Conservation (phyloP, 768 basidiomycete species). For the Asterophora lycoperdoides region DNA sequence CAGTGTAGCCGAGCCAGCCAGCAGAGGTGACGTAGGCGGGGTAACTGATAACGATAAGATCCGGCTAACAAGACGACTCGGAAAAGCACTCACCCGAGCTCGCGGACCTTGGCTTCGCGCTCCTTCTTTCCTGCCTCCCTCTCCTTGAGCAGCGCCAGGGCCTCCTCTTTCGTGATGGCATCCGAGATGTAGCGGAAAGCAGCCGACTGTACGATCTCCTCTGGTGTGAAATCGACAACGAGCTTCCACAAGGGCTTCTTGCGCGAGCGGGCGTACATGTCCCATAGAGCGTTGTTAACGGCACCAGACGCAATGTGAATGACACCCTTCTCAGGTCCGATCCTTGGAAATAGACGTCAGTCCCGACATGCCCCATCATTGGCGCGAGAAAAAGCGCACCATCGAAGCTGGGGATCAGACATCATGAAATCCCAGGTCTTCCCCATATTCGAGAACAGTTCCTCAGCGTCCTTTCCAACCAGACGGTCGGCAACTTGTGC, state of each 20-base stretch:
- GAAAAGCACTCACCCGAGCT: conserved; percentile 48
- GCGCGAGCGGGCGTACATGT: conserved; percentile 78
- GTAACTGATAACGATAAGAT: conserved; percentile 46
- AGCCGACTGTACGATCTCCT: conserved; percentile 71
- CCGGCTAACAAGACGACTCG: neutral
- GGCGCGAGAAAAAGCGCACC: conserved; percentile 42
- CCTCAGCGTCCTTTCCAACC: conserved; percentile 75
- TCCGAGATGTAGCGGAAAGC: conserved; percentile 92
- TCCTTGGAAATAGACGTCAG: conserved; percentile 39
- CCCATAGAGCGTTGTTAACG: conserved; percentile 93
- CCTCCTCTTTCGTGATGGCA: conserved; percentile 88
- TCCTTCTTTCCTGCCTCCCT: conserved; percentile 75
- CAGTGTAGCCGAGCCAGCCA: conserved; percentile 91
- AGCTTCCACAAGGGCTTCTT: conserved; percentile 93
- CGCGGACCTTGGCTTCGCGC: conserved; percentile 69
- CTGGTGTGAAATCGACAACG: conserved; percentile 85
- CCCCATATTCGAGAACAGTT: conserved; percentile 87
- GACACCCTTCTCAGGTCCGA: conserved; percentile 94
- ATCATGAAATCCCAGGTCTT: conserved; percentile 84
- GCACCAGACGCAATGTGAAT: conserved; percentile 88
- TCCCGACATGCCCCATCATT: neutral
- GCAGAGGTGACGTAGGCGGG: conserved; percentile 93
- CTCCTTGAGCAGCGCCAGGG: conserved; percentile 73
- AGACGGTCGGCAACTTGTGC: conserved; percentile 76
- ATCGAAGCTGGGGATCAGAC: conserved; percentile 86